Percentiles rank a stretch among this genome's conserved stretches.
These are phyloP conservation scores for Penicillium sclerotigenum DNA, from an alignment of 2,329 filamentous ascomycete genomes.

Conservation along the genomic window DNA sequence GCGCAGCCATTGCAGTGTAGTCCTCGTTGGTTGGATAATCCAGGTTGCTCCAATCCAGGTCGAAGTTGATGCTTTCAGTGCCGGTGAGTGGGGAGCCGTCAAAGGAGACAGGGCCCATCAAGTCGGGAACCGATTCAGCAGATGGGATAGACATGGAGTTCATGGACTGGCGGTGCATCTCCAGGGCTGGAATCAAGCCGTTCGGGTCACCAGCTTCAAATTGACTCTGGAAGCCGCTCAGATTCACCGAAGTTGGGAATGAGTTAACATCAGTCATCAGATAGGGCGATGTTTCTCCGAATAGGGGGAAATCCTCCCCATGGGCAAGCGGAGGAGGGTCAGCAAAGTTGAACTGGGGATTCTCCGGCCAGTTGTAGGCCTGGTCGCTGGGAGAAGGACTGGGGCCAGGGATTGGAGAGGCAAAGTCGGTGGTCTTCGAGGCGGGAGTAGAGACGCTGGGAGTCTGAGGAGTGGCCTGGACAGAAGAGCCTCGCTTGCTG, in stretches of 20 bases:
- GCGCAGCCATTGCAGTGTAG: constrained; percentile 25
- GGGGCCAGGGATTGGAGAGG: constrained; percentile 46
- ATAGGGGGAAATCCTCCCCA: constrained; percentile 27
- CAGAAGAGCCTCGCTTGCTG: constrained; percentile 41
- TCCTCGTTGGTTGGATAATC: constrained; percentile 23
- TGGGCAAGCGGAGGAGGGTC: constrained; percentile 22
- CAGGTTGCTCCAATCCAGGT: constrained; percentile 26
- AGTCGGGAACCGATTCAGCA: constrained; percentile 21
- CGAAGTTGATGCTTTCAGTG: constrained; percentile 22
- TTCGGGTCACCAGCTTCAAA: constrained; percentile 30
- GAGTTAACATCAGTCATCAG: constrained; percentile 21
- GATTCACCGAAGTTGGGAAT: constrained; percentile 23
- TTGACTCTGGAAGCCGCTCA: constrained; percentile 29
- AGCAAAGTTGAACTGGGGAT: constrained; percentile 28
- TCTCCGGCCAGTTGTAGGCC: constrained; percentile 13
- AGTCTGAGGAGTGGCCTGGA: constrained; percentile 56
- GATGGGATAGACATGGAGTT: constrained; percentile 24
- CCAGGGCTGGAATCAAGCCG: constrained; percentile 24
- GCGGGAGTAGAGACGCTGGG: constrained; percentile 62
- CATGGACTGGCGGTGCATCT: constrained; percentile 27
- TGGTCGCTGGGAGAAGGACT: constrained; percentile 28
- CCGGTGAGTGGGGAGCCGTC: constrained; percentile 24
- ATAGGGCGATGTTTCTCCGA: constrained; percentile 22
- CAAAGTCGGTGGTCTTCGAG: constrained; percentile 53
- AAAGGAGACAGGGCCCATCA: constrained; percentile 20